Conservation (phyloP, 768 basidiomycete genomes). For the Leucogyrophana mollusca region DNA sequence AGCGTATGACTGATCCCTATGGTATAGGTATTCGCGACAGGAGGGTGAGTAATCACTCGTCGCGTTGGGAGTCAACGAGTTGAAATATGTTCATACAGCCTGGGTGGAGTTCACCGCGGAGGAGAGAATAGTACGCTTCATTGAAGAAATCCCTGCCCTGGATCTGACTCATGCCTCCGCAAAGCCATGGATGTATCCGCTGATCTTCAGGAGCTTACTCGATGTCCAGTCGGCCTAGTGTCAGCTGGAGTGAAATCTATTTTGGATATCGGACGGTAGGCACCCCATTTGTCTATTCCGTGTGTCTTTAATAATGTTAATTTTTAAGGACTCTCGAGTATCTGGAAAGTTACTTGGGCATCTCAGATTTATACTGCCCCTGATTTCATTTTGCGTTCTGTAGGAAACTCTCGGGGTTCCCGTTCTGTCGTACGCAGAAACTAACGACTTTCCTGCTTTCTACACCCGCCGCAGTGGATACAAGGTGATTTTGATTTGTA, state of each 20-base stretch:
- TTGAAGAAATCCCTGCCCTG: neutral
- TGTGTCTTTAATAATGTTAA: slow-evolving; percentile 1
- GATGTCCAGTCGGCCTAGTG: slow-evolving; percentile 88
- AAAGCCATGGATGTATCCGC: slow-evolving; percentile 94
- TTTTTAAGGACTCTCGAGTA: slow-evolving; percentile 75
- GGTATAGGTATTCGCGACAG: slow-evolving; percentile 81
- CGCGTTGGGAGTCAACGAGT: no score
- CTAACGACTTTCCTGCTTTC: slow-evolving; percentile 91
- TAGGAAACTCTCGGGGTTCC: slow-evolving; percentile 96
- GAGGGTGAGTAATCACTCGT: slow-evolving; percentile 59
- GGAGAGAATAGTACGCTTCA: slow-evolving; percentile 57
- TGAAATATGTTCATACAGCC: slow-evolving; percentile 32
- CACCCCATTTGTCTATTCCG: neutral
- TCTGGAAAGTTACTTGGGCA: slow-evolving; percentile 45
- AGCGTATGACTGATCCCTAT: neutral
- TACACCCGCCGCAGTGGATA: slow-evolving; percentile 84
- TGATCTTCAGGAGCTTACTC: slow-evolving; percentile 84
- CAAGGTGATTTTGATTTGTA: slow-evolving; percentile 41
- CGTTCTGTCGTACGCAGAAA: slow-evolving; percentile 74
- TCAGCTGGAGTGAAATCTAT: slow-evolving; percentile 96
- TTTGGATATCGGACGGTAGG: slow-evolving; percentile 81
- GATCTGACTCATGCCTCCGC: neutral
- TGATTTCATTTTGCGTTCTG: neutral
- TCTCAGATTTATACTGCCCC: neutral
- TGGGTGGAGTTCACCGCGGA: slow-evolving; percentile 84